Evolutionary conservation across 2,329 filamentous ascomycete species (phyloP), one percentile per base, ranked within the genome.

Genomic region (Cladosporium sp.): DNA sequence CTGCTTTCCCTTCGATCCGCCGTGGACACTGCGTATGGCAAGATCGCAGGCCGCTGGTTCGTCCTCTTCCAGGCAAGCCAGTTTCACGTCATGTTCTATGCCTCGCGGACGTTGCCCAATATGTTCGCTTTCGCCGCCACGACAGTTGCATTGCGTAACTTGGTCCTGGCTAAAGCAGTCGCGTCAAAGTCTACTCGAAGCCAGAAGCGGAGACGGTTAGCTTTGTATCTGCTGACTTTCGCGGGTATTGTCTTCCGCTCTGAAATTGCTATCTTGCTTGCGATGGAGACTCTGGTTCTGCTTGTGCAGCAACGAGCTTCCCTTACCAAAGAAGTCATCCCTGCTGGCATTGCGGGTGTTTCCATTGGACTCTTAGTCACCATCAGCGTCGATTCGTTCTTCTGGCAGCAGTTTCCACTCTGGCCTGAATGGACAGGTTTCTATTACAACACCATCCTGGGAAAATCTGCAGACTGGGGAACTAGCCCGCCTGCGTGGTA

Each of bases 371-470:
- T 97, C 1, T 57, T 73, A 11, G 70, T 85, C 30, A 90, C 90
- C 0, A 75, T 96, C 12, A 78, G 83, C 2, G 69, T 96, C 29
- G 93, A 99, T 75, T 92, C 88, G 1, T 92, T 90, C 72, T 95
- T 97, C 73, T 99, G 92, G 93, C 89, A 92, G 64, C 55, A 71
- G 7, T 81, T 80, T 1, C 73, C 73, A 1, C 70, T 95, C 24
- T 99, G 93, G 93, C 91, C 93, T 1, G 93, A 99, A 68, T 82
- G 95, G 54, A 82, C 80, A 59, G 90, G 83, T 2, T 97, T 99
- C 72, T 84, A 88, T 68, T 97, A 87, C 77, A 99, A 99, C 68
- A 90, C 89, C 50, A 71, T 97, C 44, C 79, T 86, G 49, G 89
- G 90, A 18, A 85, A 88, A 53, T 88, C 91, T 1, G 85, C 87